Conservation (phyloP, 495 filamentous ascomycete species). For the Annulohypoxylon moriforme region DNA sequence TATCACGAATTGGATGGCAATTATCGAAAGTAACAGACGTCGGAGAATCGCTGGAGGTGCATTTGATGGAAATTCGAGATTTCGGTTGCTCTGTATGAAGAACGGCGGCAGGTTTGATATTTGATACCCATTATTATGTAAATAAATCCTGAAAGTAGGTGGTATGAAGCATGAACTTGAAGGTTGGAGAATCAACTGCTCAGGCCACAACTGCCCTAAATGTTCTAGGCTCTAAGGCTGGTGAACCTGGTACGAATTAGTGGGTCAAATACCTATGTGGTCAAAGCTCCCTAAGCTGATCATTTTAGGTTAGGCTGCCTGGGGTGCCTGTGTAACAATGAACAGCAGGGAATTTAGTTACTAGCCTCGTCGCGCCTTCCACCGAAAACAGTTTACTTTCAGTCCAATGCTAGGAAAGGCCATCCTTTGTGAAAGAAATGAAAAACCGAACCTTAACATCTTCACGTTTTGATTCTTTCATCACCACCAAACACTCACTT, state of each 20-base stretch:
- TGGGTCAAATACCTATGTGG: conserved; percentile 3
- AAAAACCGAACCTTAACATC: conserved; percentile 16
- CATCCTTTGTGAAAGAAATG: conserved; percentile 22
- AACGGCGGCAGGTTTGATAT: not conserved
- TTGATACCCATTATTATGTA: not conserved
- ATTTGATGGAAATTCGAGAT: not conserved
- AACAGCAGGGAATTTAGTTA: not conserved
- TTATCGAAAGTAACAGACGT: conserved; percentile 7
- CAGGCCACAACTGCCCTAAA: not conserved
- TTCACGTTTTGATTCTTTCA: conserved; percentile 29
- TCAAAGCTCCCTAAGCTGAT: conserved; percentile 25
- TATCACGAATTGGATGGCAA: conserved; percentile 56
- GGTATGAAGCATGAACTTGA: not conserved
- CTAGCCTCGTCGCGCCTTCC: conserved; percentile 43
- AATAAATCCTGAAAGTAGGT: not conserved
- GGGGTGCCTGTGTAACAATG: conserved; percentile 13
- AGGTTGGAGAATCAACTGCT: not conserved
- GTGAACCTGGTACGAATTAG: not conserved
- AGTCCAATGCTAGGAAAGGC: not conserved
- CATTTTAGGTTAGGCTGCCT: conserved; percentile 11
- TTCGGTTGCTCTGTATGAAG: not conserved
- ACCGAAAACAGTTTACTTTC: conserved; percentile 43
- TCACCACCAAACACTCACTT: not conserved
- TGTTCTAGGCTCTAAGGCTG: not conserved
- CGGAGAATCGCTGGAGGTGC: not conserved